phyloP scores from a whole-genome alignment of 495 filamentous ascomycete species.

The Penicillium ochrochloron region DNA sequence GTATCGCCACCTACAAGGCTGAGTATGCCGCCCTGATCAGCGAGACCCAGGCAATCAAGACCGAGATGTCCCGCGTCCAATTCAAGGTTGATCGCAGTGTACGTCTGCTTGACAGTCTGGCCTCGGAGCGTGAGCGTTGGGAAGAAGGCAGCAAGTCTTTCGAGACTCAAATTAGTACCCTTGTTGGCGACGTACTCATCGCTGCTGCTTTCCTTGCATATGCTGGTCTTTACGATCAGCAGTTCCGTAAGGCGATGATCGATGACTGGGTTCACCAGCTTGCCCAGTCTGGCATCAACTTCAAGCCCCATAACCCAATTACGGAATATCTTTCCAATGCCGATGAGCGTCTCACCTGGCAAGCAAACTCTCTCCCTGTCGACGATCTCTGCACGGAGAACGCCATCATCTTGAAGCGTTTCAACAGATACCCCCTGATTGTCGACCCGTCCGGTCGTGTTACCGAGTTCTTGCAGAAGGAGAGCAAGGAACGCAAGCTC shows the following conservation, averaged over 20 bases:
- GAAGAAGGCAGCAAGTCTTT: slow-evolving; percentile 97
- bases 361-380: slow-evolving; percentile 92
- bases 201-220: slow-evolving; percentile 98
- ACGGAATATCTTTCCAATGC: slow-evolving; percentile 97
- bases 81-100: slow-evolving; percentile 98
- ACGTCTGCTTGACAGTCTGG: slow-evolving; percentile 88
- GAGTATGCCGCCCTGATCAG: slow-evolving; percentile 97
- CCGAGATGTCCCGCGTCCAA: slow-evolving; percentile 93
- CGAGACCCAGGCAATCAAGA: slow-evolving; percentile 95
- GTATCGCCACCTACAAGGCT: slow-evolving; percentile 94
- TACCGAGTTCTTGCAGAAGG: slow-evolving; percentile 91
- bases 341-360: slow-evolving; percentile 93
- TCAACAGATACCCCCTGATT: slow-evolving; percentile 97
- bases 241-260: slow-evolving; percentile 95
- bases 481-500: slow-evolving; percentile 89
- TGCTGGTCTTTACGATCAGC: slow-evolving; percentile 95
- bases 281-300: slow-evolving; percentile 83
- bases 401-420: slow-evolving; percentile 93
- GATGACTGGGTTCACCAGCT: slow-evolving; percentile 97
- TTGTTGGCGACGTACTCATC: slow-evolving; percentile 93
- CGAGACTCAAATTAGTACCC: slow-evolving; percentile 93
- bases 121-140: slow-evolving; percentile 91
- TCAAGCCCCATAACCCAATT: slow-evolving; percentile 91
- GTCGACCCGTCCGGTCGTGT: slow-evolving; percentile 96
- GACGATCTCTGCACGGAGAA: slow-evolving; percentile 99